Conservation (phyloP, 2,329 filamentous ascomycete genomes). For the Simplicillium aogashimaense region DNA sequence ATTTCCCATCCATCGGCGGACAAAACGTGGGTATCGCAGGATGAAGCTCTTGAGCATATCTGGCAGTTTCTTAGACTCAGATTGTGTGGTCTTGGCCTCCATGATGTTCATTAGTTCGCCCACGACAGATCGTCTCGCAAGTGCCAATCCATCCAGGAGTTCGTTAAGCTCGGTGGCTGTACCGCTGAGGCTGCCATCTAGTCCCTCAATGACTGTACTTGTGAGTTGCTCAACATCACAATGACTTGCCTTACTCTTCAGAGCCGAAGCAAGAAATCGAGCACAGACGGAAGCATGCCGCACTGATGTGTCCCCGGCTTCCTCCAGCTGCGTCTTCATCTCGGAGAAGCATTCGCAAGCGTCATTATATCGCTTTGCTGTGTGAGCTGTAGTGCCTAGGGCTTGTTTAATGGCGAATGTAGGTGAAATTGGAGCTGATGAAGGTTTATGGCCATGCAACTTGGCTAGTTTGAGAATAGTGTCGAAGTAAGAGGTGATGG, state of each 20-base stretch:
- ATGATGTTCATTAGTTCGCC: slow-evolving; percentile 29
- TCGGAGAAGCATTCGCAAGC: slow-evolving; percentile 46
- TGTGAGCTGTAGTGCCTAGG: slow-evolving; percentile 38
- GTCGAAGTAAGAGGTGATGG: slow-evolving; percentile 20
- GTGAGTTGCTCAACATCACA: slow-evolving; percentile 31
- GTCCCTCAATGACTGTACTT: slow-evolving; percentile 36
- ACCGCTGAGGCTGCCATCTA: slow-evolving; percentile 51
- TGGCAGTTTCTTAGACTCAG: slow-evolving; percentile 12
- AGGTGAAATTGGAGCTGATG: slow-evolving; percentile 29
- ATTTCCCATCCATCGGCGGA: slow-evolving; percentile 52
- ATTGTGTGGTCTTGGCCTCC: slow-evolving; percentile 9
- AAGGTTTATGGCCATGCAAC: slow-evolving; percentile 20
- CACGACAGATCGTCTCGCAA: slow-evolving; percentile 43
- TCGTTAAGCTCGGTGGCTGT: slow-evolving; percentile 51
- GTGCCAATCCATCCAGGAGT: slow-evolving; percentile 45
- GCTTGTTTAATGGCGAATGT: slow-evolving; percentile 40
- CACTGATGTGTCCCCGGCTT: slow-evolving; percentile 33
- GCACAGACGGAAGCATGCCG: slow-evolving; percentile 42
- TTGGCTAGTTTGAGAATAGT: slow-evolving; percentile 21
- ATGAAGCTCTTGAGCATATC: slow-evolving; percentile 45
- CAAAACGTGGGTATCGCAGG: slow-evolving; percentile 49
- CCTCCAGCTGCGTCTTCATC: slow-evolving; percentile 26
- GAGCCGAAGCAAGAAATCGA: slow-evolving; percentile 42
- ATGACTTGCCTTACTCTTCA: slow-evolving; percentile 32
- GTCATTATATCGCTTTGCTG: slow-evolving; percentile 34